A percentile compares a stretch with the other conserved stretches of the same genome.
Conservation (phyloP, 1,284 basidiomycete genomes). For the Microbotryum scabiosae region DNA sequence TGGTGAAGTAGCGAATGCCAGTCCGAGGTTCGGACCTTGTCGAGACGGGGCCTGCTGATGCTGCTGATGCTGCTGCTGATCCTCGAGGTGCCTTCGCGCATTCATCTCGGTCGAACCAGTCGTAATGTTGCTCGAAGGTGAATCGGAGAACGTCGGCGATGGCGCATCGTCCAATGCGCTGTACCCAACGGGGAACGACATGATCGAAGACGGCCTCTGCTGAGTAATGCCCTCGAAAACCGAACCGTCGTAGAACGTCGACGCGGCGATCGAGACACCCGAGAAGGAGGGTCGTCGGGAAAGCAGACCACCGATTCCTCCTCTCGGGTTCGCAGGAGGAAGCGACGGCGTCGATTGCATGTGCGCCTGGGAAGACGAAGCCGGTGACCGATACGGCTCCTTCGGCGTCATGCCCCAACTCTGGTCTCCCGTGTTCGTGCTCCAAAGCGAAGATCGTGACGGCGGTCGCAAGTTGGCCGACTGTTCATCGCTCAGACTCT, state of each 20-base stretch:
- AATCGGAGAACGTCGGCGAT: constrained; percentile 3
- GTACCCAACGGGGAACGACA: constrained; percentile 29
- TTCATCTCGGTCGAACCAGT: too few species aligned
- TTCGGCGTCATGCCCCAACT: too few species aligned
- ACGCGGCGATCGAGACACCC: constrained; percentile 18
- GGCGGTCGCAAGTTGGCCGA: neutral
- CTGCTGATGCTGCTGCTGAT: neutral
- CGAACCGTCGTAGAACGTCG: constrained; percentile 36
- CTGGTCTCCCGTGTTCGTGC: neutral
- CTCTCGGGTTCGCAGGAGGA: neutral
- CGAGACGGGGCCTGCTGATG: neutral
- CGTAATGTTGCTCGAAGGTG: neutral
- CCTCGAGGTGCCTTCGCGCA: neutral
- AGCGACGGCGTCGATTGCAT: too few species aligned
- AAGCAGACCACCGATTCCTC: constrained; percentile 1
- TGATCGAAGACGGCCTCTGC: constrained; percentile 24
- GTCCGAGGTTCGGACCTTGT: neutral
- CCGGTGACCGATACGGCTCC: too few species aligned
- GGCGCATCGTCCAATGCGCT: neutral
- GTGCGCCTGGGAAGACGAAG: too few species aligned
- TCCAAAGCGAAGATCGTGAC: constrained; percentile 1
- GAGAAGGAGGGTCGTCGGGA: constrained; percentile 1
- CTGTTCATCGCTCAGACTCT: neutral
- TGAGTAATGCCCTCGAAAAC: constrained; percentile 33
- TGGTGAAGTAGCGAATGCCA: neutral